phyloP scores from a whole-genome alignment of 129 eudicot species.

The Flaveria sonorensis region DNA sequence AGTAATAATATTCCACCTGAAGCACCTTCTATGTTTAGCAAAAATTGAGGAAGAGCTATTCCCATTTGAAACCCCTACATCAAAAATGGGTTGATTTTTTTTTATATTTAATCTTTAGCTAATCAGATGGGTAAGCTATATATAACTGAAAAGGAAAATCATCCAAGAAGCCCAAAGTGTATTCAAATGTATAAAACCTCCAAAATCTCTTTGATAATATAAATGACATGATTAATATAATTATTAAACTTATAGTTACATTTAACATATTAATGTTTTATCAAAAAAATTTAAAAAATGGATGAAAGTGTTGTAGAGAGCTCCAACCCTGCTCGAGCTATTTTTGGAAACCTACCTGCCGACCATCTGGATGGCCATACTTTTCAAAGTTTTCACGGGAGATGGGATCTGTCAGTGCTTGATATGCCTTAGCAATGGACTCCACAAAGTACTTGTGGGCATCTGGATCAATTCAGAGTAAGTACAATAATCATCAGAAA shows the following conservation, averaged over 20 bases:
- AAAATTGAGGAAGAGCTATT: slow-evolving; percentile 89
- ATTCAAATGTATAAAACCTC: background rate
- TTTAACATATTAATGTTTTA: background rate
- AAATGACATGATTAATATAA: background rate
- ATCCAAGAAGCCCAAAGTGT: too few species aligned
- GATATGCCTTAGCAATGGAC: slow-evolving; percentile 87
- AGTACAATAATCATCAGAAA: slow-evolving; percentile 8
- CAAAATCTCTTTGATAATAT: background rate
- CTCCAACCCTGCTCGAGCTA: background rate
- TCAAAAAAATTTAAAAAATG: background rate
- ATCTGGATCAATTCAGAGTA: slow-evolving; percentile 41
- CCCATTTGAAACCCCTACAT: slow-evolving; percentile 98
- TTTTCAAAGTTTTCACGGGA: slow-evolving; percentile 92
- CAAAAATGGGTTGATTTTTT: slow-evolving; percentile 1
- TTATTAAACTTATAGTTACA: background rate
- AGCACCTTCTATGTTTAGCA: slow-evolving; percentile 79
- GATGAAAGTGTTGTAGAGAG: background rate
- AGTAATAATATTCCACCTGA: slow-evolving; percentile 83
- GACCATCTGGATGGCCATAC: slow-evolving; percentile 88
- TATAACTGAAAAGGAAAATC: too few species aligned
- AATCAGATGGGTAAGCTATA: background rate
- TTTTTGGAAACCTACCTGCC: background rate
- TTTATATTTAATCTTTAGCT: background rate
- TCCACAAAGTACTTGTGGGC: slow-evolving; percentile 90
- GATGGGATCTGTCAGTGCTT: slow-evolving; percentile 92